Base-by-base conservation (phyloP, 2,329 filamentous ascomycete species). In the Calonectria honghensis region DNA sequence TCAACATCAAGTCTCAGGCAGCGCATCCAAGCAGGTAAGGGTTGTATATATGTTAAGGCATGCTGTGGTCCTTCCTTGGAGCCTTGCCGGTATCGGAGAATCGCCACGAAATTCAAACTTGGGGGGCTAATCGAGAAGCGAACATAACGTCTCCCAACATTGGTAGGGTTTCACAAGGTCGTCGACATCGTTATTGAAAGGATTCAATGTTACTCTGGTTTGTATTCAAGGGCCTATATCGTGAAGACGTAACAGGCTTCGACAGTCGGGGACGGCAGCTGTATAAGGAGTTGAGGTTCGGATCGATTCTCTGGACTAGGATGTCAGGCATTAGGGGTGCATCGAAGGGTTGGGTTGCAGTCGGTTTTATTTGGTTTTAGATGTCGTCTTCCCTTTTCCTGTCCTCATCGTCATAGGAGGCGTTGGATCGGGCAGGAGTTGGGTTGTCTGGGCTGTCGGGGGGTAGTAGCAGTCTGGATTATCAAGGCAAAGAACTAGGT, bases 41-140 rank as follows among this genome's bases (percentile, higher is more conserved):
- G 20, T 37, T 29, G 3, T 41, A 9, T 6, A 11, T 29, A 41
- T 29, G 4, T 13, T 41, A 29, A 27, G 7, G 3, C 1, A 11
- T 63, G 6, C 0, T 31, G 16, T 29, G 1, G 20, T 41, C 24
- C 20, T 31, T 39, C 10, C 14, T 41, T 20, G 13, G 10, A 24
- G 14, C n/a, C 24, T 63, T 18, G n/a, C 37, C n/a, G 13, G 24
- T 18, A 31, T 41, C 16, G 24, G 14, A 29, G 41, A 63, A 41
- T 24, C n/a, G 27, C 29, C 14, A 41, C 6, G 35, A 63, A 63
- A 63, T 63, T 63, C 57, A 63, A 63, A 63, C 35, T 37, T n/a
- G 35, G 27, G 32, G n/a, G 24, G 39, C 24, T 27, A 24, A 14
- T 16, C 57, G 14, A 20, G n/a, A 14, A 35, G 6, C 14, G 6